Evolutionary conservation across 495 filamentous ascomycete genomes (phyloP), one percentile per base, ranked within the genome.

Genomic region (Penicillium canariense): DNA sequence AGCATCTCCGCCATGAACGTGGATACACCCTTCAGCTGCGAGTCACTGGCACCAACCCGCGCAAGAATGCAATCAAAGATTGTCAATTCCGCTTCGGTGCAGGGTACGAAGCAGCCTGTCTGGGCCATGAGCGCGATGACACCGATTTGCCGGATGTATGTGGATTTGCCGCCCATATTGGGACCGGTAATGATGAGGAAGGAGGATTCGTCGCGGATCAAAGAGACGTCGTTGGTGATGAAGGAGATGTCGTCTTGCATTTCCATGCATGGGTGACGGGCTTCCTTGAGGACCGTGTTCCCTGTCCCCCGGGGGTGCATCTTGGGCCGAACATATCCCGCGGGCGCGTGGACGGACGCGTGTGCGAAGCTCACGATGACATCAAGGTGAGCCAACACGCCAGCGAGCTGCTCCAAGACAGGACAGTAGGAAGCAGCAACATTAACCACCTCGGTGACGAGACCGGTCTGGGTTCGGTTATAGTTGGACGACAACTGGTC

Each of bases 1-100:
- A 99, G 81, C 94, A 99, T 99, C 75, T 99, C 94, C 0, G 95
- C 95, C 95, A 99, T 99, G 78, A 99, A 99, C 0, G 94, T 99
- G 35, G 90, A 96, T 7, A 99, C 95, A 31, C 94, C 94, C 72
- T 99, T 99, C 32, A 99, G 84, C 67, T 97, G 94, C 6, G 88
- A 92, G 70, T 99, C 94, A 65, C 87, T 91, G 4, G 94, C 94
- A 47, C 94, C 94, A 4, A 99, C 94, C 59, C 94, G 87, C 8
- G 94, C 95, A 30, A 99, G 90, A 52, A 99, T 97, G 66, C 90
- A 95, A 73, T 99, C 94, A 70, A 97, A 99, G 53, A 99, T 90
- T 22, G 91, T 96, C 48, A 99, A 74, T 62, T 96, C 91, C 15
- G 94, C 93, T 56, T 91, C 86, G 2, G 85, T 76, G 67, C 91